Percentiles rank a stretch among this genome's conserved stretches.
Conservation (phyloP, 768 basidiomycete species). For the Phylloporus arenicola region DNA sequence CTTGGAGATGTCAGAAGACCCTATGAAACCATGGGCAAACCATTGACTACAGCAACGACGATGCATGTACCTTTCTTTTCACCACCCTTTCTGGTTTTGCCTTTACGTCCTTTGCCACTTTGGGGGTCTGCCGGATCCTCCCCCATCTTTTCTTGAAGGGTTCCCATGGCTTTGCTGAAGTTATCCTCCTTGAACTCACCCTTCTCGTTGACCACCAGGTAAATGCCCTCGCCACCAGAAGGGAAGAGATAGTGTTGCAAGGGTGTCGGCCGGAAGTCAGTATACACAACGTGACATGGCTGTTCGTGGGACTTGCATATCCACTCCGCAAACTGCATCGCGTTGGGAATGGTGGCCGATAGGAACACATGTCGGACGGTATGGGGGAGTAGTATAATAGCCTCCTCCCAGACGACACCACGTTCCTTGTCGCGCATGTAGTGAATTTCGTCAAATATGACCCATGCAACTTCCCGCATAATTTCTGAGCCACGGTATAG, state of each 20-base stretch:
- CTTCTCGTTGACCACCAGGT: conserved; percentile 98
- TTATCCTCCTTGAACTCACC: conserved; percentile 96
- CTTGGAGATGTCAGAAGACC: conserved; percentile 90
- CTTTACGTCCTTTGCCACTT: conserved; percentile 82
- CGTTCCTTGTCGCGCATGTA: conserved; percentile 99
- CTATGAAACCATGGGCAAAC: conserved; percentile 35
- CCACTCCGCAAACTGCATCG: conserved; percentile 99
- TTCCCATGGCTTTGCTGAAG: conserved; percentile 96
- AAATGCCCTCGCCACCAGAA: conserved; percentile 93
- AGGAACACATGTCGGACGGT: conserved; percentile 97
- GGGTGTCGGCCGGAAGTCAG: conserved; percentile 97
- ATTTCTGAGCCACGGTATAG: conserved; percentile 97
- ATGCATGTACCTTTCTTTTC: conserved; percentile 68
- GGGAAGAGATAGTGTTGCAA: conserved; percentile 98
- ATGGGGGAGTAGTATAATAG: conserved; percentile 94
- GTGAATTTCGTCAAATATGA: conserved; percentile 98
- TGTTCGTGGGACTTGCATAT: conserved; percentile 96
- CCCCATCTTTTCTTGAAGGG: conserved; percentile 74
- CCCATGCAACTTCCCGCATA: conserved; percentile 99
- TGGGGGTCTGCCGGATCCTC: conserved; percentile 90
- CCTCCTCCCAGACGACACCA: conserved; percentile 99
- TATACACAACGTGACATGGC: conserved; percentile 98
- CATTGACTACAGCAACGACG: not conserved
- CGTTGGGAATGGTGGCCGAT: conserved; percentile 98
- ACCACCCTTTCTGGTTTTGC: conserved; percentile 91